phyloP scores from a whole-genome alignment of 306 rosid species.

The Senna tora region DNA sequence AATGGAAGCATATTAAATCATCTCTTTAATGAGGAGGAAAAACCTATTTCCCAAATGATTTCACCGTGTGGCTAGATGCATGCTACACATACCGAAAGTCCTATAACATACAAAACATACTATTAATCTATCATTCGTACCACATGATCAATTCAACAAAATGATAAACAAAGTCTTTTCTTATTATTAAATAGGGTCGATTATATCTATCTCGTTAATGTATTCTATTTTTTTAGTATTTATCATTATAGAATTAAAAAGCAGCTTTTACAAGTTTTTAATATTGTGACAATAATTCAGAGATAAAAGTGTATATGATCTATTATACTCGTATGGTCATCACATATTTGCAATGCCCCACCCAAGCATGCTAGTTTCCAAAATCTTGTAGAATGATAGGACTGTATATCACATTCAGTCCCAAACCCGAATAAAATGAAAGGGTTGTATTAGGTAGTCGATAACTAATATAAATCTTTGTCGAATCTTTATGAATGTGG shows the following conservation, averaged over 20 bases:
- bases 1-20: slow-evolving; percentile 1
- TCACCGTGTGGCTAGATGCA: slow-evolving; percentile 97
- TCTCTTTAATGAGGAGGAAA: not conserved
- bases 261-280: slow-evolving; percentile 19
- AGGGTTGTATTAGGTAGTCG: too few species aligned
- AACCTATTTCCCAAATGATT: slow-evolving; percentile 47
- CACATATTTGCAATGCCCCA: slow-evolving; percentile 30
- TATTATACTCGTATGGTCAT: slow-evolving; percentile 25
- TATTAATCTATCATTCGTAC: slow-evolving; percentile 30
- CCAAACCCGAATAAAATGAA: too few species aligned
- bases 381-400: slow-evolving; percentile 8
- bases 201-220: too few species aligned
- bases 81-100: slow-evolving; percentile 89
- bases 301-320: slow-evolving; percentile 28
- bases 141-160: slow-evolving; percentile 40
- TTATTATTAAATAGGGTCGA: too few species aligned
- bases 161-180: too few species aligned
- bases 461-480: too few species aligned
- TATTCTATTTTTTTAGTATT: too few species aligned
- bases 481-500: too few species aligned
- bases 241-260: slow-evolving; percentile 12
- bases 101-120: slow-evolving; percentile 51
- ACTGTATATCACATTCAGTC: not conserved
- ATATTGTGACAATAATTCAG: slow-evolving; percentile 32
- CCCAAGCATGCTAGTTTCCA: slow-evolving; percentile 19